Evolutionary conservation across 495 filamentous ascomycete species (phyloP).

Genomic region (Cercophora samala): DNA sequence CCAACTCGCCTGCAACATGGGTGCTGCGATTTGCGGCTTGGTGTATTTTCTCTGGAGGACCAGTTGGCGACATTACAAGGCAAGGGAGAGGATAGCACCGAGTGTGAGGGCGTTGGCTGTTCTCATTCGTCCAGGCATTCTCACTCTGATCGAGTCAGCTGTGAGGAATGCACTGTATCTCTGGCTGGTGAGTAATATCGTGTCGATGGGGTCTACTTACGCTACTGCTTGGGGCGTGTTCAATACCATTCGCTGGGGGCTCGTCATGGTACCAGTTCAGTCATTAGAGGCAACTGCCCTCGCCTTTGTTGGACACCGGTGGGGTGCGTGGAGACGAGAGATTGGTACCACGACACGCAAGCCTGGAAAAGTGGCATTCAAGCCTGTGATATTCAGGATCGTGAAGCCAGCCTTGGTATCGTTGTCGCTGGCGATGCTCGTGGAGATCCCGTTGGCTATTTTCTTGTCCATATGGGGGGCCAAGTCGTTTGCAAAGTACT

Average conservation of each 20-base stretch:
- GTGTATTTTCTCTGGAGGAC: slow-evolving; percentile 55
- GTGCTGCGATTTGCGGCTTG: slow-evolving; percentile 56
- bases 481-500: slow-evolving; percentile 56
- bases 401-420: slow-evolving; percentile 55
- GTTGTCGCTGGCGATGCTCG: slow-evolving; percentile 46
- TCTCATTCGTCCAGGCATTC: slow-evolving; percentile 52
- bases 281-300: slow-evolving; percentile 62
- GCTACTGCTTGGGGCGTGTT: slow-evolving; percentile 74
- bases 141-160: slow-evolving; percentile 62
- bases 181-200: slow-evolving; percentile 65
- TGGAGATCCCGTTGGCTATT: slow-evolving; percentile 63
- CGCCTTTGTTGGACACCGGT: slow-evolving; percentile 65
- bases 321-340: slow-evolving; percentile 56
- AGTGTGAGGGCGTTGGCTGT: slow-evolving; percentile 46
- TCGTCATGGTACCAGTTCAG: slow-evolving; percentile 72
- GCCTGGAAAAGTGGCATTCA: slow-evolving; percentile 40
- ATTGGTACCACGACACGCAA: slow-evolving; percentile 36
- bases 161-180: slow-evolving; percentile 69
- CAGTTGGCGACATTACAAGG: slow-evolving; percentile 17
- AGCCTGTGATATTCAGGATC: slow-evolving; percentile 38
- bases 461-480: slow-evolving; percentile 59
- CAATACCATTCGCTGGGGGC: slow-evolving; percentile 74
- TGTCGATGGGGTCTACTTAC: slow-evolving; percentile 60
- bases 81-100: slow-evolving; percentile 22
- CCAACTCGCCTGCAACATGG: slow-evolving; percentile 58